Evolutionary conservation across 352 stramenopile species (phyloP).

Genomic region (Phytophthora pinifolia): DNA sequence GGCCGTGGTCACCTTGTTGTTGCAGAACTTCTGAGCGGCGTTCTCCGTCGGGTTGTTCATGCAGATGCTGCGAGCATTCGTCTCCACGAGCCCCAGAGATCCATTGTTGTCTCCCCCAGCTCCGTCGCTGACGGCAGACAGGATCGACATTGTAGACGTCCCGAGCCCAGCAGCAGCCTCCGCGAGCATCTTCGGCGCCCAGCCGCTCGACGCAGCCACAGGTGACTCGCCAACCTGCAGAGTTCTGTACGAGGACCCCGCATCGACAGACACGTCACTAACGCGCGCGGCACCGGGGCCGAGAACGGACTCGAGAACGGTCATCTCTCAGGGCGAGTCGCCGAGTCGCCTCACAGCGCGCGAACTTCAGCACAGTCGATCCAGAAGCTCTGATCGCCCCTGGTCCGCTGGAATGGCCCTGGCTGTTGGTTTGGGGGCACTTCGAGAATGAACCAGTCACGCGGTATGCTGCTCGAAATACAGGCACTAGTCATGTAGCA

Average conservation of each 20-base stretch:
- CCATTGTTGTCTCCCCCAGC: conserved; percentile 14
- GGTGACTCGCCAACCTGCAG: conserved; percentile 28
- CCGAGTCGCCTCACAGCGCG: conserved; percentile 2
- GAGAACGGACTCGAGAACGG: conserved; percentile 24
- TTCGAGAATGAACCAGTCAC: conserved; percentile 23
- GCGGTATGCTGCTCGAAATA: conserved; percentile 14
- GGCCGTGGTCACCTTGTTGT: conserved; percentile 83
- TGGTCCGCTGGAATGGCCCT: conserved; percentile 1
- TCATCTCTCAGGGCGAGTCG: conserved; percentile 20
- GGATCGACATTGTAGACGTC: conserved; percentile 29
- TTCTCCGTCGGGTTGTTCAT: conserved; percentile 72
- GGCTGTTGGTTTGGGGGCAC: conserved; percentile 20
- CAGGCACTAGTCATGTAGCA: conserved; percentile 11
- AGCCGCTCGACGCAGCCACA: conserved; percentile 16
- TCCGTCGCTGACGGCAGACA: conserved; percentile 23
- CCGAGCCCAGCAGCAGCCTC: conserved; percentile 30
- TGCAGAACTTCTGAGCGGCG: conserved; percentile 51
- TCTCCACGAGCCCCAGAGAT: conserved; percentile 34
- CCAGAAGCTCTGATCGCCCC: conserved; percentile 1
- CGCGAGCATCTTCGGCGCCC: conserved; percentile 28
- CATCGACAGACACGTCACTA: conserved; percentile 31
- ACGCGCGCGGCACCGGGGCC: conserved; percentile 13
- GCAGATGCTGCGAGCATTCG: conserved; percentile 65
- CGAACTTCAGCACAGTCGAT: neutral
- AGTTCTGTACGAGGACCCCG: conserved; percentile 24